Base-by-base conservation (phyloP, 176 grass and related monocot genomes). In the Phragmites australis region DNA sequence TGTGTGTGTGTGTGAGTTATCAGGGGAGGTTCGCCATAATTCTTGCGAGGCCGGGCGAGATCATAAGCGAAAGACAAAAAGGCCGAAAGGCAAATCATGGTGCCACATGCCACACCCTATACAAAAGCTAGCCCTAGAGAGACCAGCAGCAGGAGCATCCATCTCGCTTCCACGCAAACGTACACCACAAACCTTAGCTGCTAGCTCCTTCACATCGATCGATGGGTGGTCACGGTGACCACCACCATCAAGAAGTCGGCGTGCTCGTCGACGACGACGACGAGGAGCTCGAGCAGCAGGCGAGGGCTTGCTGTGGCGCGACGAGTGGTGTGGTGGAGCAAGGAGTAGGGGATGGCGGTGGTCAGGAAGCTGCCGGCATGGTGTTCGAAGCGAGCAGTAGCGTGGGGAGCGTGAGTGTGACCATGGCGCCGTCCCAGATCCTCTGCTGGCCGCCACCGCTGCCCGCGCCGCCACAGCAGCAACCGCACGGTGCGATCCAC, bases 31-130 rank as follows among this genome's bases (percentile, higher is more conserved):
- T 57, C 45, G 81, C 87, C 91, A 87, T 88, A 81, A 86, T 90
- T 77, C 76, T 91, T 87, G 86, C 86, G 77, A 89, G 70, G 27
- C 77, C 69, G 82, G 81, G 82, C 58, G 83, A 91, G 87, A 94
- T 88, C 85, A 89, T 86, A 81, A 87, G 89, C 56, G 76, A 87
- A 92, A 90, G 87, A 90, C 90, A 96, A 87, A 94, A 94, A 87
- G 82, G 81, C 82, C 93, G 85, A 90, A 88, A 94, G 87, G 73
- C 54, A 40, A 72, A 94, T 94, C 92, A 87, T 91, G 68, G 29
- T 85, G 87, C 76, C 88, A 94, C 75, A 94, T 90, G 89, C 83
- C 83, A 80, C 63, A 52, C 64, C 84, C 87, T 72, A 88, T 96
- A 86, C 77, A 92, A 90, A 89, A 82, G 81, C 53, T 83, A 86